Percentiles rank a stretch among this genome's conserved stretches.
phyloP scores from a whole-genome alignment of 768 basidiomycete species.

The Crepidotus variabilis region DNA sequence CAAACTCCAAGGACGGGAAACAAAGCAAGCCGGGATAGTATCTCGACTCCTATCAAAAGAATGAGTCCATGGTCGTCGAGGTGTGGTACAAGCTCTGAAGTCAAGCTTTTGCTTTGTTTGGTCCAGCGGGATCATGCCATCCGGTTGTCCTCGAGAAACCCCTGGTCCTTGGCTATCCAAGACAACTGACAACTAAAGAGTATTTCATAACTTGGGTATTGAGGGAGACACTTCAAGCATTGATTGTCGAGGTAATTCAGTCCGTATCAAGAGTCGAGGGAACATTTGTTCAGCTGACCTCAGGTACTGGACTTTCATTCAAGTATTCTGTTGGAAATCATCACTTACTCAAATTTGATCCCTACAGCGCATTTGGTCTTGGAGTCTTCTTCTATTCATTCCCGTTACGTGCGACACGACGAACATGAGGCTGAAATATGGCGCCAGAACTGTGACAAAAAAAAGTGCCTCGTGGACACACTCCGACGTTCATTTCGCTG shows the following conservation, averaged over 20 bases:
- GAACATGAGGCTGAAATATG: conserved; percentile 16
- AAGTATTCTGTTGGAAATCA: background rate
- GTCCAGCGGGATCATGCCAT: background rate
- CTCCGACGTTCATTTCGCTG: conserved; percentile 13
- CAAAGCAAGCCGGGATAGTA: too few relatives aligned
- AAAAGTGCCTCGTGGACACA: conserved; percentile 9
- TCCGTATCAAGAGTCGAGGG: too few relatives aligned
- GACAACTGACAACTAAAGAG: too few relatives aligned
- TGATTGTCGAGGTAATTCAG: too few relatives aligned
- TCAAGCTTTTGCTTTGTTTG: background rate
- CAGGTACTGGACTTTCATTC: background rate
- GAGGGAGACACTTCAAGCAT: too few relatives aligned
- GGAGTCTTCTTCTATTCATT: conserved; percentile 4
- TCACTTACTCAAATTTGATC: background rate
- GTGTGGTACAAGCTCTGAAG: background rate
- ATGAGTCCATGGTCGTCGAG: background rate
- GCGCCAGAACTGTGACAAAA: conserved; percentile 11
- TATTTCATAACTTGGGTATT: too few relatives aligned
- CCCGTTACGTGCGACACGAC: conserved; percentile 10
- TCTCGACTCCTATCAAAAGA: too few relatives aligned
- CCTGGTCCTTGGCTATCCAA: too few relatives aligned
- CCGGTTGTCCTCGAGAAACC: too few relatives aligned
- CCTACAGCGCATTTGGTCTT: background rate
- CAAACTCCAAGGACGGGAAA: too few relatives aligned
- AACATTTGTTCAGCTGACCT: too few relatives aligned